Base-by-base conservation (phyloP, 1,139 yeast genomes). In the Diutina neorugosa region DNA sequence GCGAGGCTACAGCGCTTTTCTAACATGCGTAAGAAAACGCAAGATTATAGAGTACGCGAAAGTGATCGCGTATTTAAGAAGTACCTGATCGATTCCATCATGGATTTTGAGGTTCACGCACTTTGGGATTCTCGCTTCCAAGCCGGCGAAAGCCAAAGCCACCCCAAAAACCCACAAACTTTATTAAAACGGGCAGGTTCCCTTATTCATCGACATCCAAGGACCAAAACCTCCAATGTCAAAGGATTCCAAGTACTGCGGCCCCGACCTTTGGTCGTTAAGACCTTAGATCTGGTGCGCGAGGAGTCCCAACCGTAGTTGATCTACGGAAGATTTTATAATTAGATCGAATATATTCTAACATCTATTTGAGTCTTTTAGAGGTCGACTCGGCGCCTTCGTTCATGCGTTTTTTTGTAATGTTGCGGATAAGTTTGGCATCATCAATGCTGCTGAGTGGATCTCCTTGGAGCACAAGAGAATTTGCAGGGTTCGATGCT, bases 381-480 rank as follows among this genome's bases (percentile, higher is more conserved):
- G 43, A n/a, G 20, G 43, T n/a, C n/a, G 37, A 18, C 20, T 18
- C 43, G 18, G 9, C n/a, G 5, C 20, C 43, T 1, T n/a, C 20
- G 19, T n/a, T 18, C 18, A 8, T 16, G 20, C 50, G 31, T 59
- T 82, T 73, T 61, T 83, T 84, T 54, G 77, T 58, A 20, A 84
- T 74, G 59, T 81, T 82, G 54, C 78, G 71, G 51, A 81, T 64
- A 52, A 84, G 65, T 62, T 82, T 83, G 1, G 70, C 77, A 64
- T 84, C 90, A 11, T 75, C 78, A 44, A 84, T 76, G 40, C 77
- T 59, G 52, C 64, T 67, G 56, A 69, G 76, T 2, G 57, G 56
- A 1, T 53, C 60, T 41, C 63, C 63, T 1, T 62, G 63, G 5
- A 64, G 60, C 1, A 58, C 61, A 40, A 69, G 67, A 1, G 75